phyloP scores from a whole-genome alignment of 805 yeast species.

The Metschnikowia noctiluminum region DNA sequence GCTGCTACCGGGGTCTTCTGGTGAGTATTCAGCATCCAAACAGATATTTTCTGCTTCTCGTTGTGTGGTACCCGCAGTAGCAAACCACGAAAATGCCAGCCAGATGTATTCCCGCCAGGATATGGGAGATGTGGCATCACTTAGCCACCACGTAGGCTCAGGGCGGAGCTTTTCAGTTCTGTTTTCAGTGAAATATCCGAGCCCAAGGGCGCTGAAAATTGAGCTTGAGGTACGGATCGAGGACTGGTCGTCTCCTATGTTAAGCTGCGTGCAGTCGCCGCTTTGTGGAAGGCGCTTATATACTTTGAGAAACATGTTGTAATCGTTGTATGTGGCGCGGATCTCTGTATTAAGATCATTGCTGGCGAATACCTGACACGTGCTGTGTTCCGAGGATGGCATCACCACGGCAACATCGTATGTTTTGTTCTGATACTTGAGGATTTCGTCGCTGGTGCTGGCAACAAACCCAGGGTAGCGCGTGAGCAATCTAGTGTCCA shows the following conservation, averaged over 20 bases:
- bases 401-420: conserved; percentile 45
- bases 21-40: conserved; percentile 5
- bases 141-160: conserved; percentile 44
- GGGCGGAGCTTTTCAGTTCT: conserved; percentile 8
- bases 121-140: conserved; percentile 42
- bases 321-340: conserved; percentile 37
- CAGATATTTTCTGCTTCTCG: conserved; percentile 15
- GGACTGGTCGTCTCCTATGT: conserved; percentile 24
- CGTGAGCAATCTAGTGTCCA: conserved; percentile 19
- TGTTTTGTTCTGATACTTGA: conserved; percentile 49
- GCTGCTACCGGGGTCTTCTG: background rate
- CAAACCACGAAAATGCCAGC: conserved; percentile 84
- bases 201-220: conserved; percentile 14
- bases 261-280: conserved; percentile 2
- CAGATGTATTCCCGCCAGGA: conserved; percentile 59
- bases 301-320: conserved; percentile 32
- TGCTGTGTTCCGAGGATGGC: conserved; percentile 10
- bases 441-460: conserved; percentile 63
- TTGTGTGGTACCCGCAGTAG: conserved; percentile 67
- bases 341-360: conserved; percentile 12
- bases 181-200: conserved; percentile 9
- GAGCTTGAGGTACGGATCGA: conserved; percentile 31
- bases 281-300: conserved; percentile 23
- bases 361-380: conserved; percentile 12
- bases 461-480: conserved; percentile 48